A percentile compares a stretch with the other conserved stretches of the same genome.
Evolutionary conservation across 1,284 basidiomycete species (phyloP).

Genomic region (Neonothopanus nambi): DNA sequence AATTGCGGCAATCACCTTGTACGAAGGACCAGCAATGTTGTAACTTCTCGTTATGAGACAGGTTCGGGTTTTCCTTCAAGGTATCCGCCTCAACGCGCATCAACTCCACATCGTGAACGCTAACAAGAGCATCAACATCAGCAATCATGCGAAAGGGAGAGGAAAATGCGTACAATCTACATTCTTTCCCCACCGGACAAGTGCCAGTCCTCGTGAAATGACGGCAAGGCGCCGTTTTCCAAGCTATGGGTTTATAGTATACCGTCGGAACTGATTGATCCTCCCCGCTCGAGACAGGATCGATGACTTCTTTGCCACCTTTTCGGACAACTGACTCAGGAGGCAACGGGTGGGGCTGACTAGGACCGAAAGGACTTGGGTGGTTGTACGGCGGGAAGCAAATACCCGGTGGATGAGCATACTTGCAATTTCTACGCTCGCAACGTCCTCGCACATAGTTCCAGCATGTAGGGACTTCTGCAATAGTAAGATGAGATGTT

Average conservation of each 20-base stretch:
- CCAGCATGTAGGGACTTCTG: conserved; percentile 30
- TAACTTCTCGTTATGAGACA: conserved; percentile 14
- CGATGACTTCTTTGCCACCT: neutral
- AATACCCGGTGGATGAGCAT: conserved; percentile 26
- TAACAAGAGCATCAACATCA: conserved; percentile 20
- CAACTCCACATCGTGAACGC: conserved; percentile 39
- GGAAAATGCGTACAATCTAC: conserved; percentile 41
- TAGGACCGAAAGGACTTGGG: conserved; percentile 1
- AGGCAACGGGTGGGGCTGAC: conserved; percentile 2
- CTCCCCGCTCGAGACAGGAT: conserved; percentile 16
- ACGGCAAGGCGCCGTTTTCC: conserved; percentile 41
- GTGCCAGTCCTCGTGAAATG: conserved; percentile 45
- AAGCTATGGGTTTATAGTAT: conserved; percentile 26
- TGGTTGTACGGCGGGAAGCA: conserved; percentile 7
- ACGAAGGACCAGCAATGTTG: conserved; percentile 42
- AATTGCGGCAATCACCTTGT: conserved; percentile 35
- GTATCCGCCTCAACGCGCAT: conserved; percentile 21
- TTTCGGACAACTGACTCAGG: neutral
- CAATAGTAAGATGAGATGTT: conserved; percentile 3
- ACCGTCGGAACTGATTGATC: conserved; percentile 16
- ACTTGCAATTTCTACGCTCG: conserved; percentile 30
- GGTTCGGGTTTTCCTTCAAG: neutral
- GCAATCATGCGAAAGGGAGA: neutral
- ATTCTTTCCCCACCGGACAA: conserved; percentile 45
- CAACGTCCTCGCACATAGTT: conserved; percentile 25